Evolutionary conservation across 225 moss, liverwort and hornwort species (phyloP).

Genomic region (Sphagnum tenellum): DNA sequence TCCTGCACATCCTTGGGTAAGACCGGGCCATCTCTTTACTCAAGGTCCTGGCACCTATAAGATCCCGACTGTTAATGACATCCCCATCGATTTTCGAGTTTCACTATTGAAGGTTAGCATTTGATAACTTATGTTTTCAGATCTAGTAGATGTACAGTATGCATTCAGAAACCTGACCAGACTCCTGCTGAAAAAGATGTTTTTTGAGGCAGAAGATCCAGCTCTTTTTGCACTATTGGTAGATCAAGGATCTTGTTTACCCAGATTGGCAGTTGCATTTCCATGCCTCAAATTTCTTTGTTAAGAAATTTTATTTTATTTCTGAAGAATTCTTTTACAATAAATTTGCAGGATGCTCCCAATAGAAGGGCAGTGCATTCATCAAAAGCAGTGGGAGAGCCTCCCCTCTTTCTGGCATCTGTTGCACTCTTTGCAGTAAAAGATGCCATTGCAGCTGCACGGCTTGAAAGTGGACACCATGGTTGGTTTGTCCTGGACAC

Average conservation of each 20-base stretch:
- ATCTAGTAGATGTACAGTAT: neutral
- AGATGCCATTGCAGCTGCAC: slow-evolving; percentile 66
- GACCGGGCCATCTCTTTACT: slow-evolving; percentile 82
- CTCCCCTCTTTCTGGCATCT: slow-evolving; percentile 81
- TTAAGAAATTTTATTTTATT: neutral
- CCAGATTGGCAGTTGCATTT: neutral
- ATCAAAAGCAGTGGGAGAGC: slow-evolving; percentile 92
- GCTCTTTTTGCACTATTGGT: too few species aligned
- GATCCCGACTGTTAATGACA: slow-evolving; percentile 85
- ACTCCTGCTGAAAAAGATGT: neutral
- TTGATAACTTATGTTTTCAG: neutral
- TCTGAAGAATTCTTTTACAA: neutral
- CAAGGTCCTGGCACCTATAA: slow-evolving; percentile 96
- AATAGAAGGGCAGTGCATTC: slow-evolving; percentile 81
- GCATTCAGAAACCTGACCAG: neutral
- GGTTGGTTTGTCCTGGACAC: slow-evolving; percentile 81
- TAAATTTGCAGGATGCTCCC: slow-evolving; percentile 61
- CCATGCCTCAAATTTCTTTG: neutral
- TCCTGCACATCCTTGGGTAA: slow-evolving; percentile 83
- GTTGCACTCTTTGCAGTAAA: slow-evolving; percentile 81
- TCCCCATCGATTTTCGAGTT: slow-evolving; percentile 86
- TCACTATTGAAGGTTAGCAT: slow-evolving; percentile 62
- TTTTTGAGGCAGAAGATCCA: neutral
- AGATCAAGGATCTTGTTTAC: neutral
- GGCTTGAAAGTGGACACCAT: slow-evolving; percentile 55